Evolutionary conservation across 495 filamentous ascomycete species (phyloP).

Genomic region (Geopyxis carbonaria): DNA sequence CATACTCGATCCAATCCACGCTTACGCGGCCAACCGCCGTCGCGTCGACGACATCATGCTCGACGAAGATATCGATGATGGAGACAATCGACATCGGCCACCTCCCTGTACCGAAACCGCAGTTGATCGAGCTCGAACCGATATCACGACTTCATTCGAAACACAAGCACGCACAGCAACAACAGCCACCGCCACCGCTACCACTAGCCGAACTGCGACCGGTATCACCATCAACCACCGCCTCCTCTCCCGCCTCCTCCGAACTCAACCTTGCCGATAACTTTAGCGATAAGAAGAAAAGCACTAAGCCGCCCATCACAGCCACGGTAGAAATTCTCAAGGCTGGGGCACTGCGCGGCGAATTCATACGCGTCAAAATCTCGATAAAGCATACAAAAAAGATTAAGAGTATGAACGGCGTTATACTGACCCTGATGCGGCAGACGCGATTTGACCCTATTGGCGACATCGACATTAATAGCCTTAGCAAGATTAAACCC

Average conservation of each 20-base stretch:
- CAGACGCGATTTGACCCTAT: conserved; percentile 82
- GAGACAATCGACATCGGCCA: conserved; percentile 51
- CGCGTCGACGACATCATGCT: conserved; percentile 57
- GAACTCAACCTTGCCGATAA: conserved; percentile 10
- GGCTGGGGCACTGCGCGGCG: conserved; percentile 73
- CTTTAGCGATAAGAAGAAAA: conserved; percentile 1
- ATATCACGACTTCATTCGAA: conserved; percentile 28
- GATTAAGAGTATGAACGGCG: conserved; percentile 75
- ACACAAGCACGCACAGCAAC: conserved; percentile 12
- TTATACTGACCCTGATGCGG: conserved; percentile 83
- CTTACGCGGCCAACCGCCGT: conserved; percentile 81
- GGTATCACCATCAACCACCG: conserved; percentile 5
- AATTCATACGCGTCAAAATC: conserved; percentile 62
- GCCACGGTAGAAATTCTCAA: conserved; percentile 69
- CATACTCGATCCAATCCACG: conserved; percentile 76
- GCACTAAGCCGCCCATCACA: conserved; percentile 43
- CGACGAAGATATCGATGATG: conserved; percentile 58
- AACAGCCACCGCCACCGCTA: conserved; percentile 8
- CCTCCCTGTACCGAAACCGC: conserved; percentile 43
- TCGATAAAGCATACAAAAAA: conserved; percentile 69
- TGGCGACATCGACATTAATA: conserved; percentile 30
- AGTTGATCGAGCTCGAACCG: conserved; percentile 68
- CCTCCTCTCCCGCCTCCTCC: conserved; percentile 14
- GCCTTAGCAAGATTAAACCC: conserved; percentile 33
- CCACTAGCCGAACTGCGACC: too few relatives aligned